Base-by-base conservation (phyloP, 345 rosid genomes). In the Trapa incisa region DNA sequence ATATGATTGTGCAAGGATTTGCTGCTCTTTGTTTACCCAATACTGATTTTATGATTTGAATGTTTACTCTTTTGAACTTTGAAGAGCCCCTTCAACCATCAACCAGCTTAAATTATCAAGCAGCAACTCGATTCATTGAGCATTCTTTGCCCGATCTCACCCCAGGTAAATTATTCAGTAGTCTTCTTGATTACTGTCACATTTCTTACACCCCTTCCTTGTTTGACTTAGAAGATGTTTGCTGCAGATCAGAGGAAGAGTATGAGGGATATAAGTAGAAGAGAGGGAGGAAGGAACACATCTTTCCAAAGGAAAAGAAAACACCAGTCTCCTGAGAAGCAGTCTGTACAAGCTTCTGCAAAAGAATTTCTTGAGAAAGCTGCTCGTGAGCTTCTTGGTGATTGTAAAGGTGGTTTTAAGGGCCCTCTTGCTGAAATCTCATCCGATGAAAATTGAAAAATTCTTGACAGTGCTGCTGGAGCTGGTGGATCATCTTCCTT, bases 311-410 rank as follows among this genome's bases (percentile, higher is more conserved):
- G 76, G 85, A 94, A 81, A 88, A 91, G 99, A 71, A 94, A 91
- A 72, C 87, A 58, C 64, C 87, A 76, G 60, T 81, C 95, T 67
- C 76, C 84, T 54, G 91, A 80, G 72, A 81, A 64, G 58, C 81
- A 67, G 38, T 77, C 88, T 64, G 96, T 89, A 65, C 83, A 83
- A 74, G 76, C 86, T 61, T 87, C 96, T 41, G 87, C 99, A 14
- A 81, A 86, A 76, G 96, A 85, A 52, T 94, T 94, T 79, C 96
- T 94, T 56, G 89, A 87, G 77, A 91, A 94, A 71, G 99, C 99
- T 60, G 79, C 97, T 22, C 88, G 75, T 62, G 96, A 94, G 75
- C 82, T 94, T 73, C 82, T 86, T 41, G 93, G 93, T 71, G 70
- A 74, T 67, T 75, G 73, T 72, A 70, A 79, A 73, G 80, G 72